phyloP scores from a whole-genome alignment of 805 yeast genomes.

The Cyberlindnera amylophila region DNA sequence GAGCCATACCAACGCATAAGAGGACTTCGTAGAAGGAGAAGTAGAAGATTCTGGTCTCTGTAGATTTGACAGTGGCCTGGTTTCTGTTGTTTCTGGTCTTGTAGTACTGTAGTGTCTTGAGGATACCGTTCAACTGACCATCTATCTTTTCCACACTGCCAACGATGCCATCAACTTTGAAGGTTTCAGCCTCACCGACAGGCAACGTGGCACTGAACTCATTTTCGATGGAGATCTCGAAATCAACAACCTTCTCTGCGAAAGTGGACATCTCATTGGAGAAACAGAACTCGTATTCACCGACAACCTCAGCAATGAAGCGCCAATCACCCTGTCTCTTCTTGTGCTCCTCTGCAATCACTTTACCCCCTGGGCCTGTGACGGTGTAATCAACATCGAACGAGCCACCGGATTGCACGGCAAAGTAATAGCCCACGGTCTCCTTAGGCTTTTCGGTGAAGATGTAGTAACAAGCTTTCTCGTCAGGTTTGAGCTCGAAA shows the following conservation, averaged over 20 bases:
- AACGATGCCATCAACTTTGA: slow-evolving; percentile 37
- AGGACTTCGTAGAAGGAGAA: slow-evolving; percentile 69
- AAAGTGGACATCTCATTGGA: slow-evolving; percentile 59
- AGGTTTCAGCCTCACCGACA: slow-evolving; percentile 40
- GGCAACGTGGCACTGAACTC: slow-evolving; percentile 32
- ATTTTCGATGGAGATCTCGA: slow-evolving; percentile 54
- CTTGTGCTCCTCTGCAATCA: slow-evolving; percentile 45
- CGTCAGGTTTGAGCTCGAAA: slow-evolving; percentile 71
- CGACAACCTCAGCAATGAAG: slow-evolving; percentile 49
- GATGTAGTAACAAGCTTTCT: slow-evolving; percentile 65
- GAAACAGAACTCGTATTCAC: slow-evolving; percentile 67
- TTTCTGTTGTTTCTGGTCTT: slow-evolving; percentile 88
- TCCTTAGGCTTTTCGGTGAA: slow-evolving; percentile 58
- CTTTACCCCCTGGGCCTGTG: slow-evolving; percentile 49
- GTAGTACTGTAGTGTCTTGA: slow-evolving; percentile 70
- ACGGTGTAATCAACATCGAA: slow-evolving; percentile 64
- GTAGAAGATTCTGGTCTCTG: slow-evolving; percentile 78
- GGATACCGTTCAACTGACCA: slow-evolving; percentile 50
- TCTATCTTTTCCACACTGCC: slow-evolving; percentile 55
- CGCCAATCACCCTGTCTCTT: slow-evolving; percentile 63
- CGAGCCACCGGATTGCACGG: slow-evolving; percentile 62
- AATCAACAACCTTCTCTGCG: slow-evolving; percentile 71
- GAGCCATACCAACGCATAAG: slow-evolving; percentile 72
- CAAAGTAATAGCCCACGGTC: slow-evolving; percentile 68
- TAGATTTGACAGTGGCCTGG: slow-evolving; percentile 78